Evolutionary conservation across 176 grass and related monocot species (phyloP).

Genomic region (Cenchrus purpureus): DNA sequence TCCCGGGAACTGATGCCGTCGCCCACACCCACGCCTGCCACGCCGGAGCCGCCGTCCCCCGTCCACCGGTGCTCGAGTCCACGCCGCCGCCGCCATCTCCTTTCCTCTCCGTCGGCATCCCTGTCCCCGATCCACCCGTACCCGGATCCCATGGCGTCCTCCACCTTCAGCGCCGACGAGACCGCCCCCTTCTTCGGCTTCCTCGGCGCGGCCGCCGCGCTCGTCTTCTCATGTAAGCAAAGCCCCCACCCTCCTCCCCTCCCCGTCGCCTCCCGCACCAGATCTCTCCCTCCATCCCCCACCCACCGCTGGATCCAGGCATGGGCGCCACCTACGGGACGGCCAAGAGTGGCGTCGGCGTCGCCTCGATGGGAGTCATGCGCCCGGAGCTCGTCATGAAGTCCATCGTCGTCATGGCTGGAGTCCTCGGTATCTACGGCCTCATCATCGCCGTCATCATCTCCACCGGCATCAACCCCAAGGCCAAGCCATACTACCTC

Average conservation of each 20-base stretch:
- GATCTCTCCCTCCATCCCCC: background rate
- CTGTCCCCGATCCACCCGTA: no score
- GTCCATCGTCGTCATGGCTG: slow-evolving; percentile 86
- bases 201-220: slow-evolving; percentile 87
- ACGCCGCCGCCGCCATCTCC: no score
- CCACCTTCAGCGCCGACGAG: slow-evolving; percentile 87
- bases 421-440: slow-evolving; percentile 83
- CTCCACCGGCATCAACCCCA: slow-evolving; percentile 79
- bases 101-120: no score
- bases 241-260: background rate
- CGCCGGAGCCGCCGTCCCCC: no score
- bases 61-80: no score
- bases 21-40: no score
- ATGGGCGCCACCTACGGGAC: slow-evolving; percentile 77
- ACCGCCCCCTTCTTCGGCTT: slow-evolving; percentile 99
- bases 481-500: slow-evolving; percentile 84
- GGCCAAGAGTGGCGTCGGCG: slow-evolving; percentile 72
- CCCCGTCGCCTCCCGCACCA: background rate
- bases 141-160: background rate
- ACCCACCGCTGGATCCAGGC: slow-evolving; percentile 5
- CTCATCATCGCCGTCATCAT: slow-evolving; percentile 88
- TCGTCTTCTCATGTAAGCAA: slow-evolving; percentile 87
- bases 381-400: slow-evolving; percentile 83
- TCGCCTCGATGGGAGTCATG: slow-evolving; percentile 82
- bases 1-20: no score